A percentile compares a stretch with the other conserved stretches of the same genome.
Evolutionary conservation across 768 basidiomycete genomes (phyloP).

Genomic region (Leccinum fibrillosum): DNA sequence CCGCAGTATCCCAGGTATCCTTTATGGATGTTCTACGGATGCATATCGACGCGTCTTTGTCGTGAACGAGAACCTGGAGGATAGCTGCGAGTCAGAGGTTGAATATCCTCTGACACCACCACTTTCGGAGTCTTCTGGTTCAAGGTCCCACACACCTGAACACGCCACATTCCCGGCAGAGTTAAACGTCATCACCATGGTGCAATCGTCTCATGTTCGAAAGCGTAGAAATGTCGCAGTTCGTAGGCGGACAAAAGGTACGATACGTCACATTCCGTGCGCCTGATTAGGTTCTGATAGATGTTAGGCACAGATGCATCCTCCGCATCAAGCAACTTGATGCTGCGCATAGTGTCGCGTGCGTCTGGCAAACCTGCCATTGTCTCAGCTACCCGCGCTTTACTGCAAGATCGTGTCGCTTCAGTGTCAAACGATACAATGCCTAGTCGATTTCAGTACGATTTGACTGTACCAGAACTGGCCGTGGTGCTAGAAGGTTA

Average conservation of each 20-base stretch:
- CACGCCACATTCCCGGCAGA: slow-evolving; percentile 4
- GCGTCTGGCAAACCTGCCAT: slow-evolving; percentile 64
- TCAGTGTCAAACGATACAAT: not conserved
- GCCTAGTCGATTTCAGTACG: slow-evolving; percentile 20
- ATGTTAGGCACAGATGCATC: slow-evolving; percentile 9
- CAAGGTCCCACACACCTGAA: slow-evolving; percentile 58
- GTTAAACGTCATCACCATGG: slow-evolving; percentile 20
- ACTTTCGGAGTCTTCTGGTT: slow-evolving; percentile 65
- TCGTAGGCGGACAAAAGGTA: slow-evolving; percentile 23
- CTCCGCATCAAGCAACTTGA: slow-evolving; percentile 30
- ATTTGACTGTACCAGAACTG: slow-evolving; percentile 44
- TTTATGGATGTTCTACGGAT: slow-evolving; percentile 38
- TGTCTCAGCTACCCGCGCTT: slow-evolving; percentile 47
- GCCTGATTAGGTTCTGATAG: slow-evolving; percentile 10
- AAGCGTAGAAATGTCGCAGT: slow-evolving; percentile 27
- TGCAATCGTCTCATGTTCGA: slow-evolving; percentile 11
- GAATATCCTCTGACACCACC: slow-evolving; percentile 80
- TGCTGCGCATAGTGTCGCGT: slow-evolving; percentile 55
- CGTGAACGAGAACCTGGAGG: slow-evolving; percentile 20
- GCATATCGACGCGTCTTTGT: slow-evolving; percentile 39
- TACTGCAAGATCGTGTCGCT: slow-evolving; percentile 33
- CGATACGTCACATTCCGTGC: slow-evolving; percentile 12
- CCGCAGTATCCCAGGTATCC: slow-evolving; percentile 33
- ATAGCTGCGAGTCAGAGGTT: slow-evolving; percentile 51
- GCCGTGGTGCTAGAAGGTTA: slow-evolving; percentile 59